phyloP scores from a whole-genome alignment of 805 yeast species.

The Starmerella etchellsii region DNA sequence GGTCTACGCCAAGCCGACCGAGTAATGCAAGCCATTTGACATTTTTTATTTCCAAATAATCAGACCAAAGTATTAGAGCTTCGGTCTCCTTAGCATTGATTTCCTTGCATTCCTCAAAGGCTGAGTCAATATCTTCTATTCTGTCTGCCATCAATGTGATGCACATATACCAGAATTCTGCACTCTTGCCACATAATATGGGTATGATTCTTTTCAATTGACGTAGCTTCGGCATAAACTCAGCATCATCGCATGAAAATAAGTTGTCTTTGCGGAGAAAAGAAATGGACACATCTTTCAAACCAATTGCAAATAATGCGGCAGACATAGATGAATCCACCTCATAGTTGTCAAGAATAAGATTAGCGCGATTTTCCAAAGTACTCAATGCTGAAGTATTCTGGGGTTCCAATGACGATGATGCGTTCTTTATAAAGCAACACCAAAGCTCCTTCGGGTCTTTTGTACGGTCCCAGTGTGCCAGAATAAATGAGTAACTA shows the following conservation, averaged over 20 bases:
- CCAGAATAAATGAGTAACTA: neutral
- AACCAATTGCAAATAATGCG: neutral
- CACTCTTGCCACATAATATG: neutral
- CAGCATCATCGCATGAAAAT: too few relatives aligned
- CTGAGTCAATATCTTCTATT: neutral
- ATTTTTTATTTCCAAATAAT: neutral
- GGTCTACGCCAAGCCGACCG: neutral
- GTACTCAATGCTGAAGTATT: neutral
- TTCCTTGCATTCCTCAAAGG: neutral
- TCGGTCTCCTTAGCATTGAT: neutral
- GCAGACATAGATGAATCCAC: neutral
- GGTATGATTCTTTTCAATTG: too few relatives aligned
- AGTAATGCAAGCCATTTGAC: neutral
- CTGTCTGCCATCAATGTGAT: neutral
- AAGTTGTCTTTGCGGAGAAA: neutral
- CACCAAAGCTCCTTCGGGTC: neutral
- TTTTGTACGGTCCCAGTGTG: neutral
- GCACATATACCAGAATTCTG: neutral
- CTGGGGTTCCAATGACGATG: neutral
- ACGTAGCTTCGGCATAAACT: too few relatives aligned
- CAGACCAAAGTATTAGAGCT: neutral
- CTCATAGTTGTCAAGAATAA: too few relatives aligned
- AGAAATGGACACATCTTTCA: neutral
- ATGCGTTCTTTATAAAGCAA: neutral
- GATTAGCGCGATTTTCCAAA: neutral